Conservation (phyloP, 371 early-diverging fungal species). For the Choanephora cucurbitarum region DNA sequence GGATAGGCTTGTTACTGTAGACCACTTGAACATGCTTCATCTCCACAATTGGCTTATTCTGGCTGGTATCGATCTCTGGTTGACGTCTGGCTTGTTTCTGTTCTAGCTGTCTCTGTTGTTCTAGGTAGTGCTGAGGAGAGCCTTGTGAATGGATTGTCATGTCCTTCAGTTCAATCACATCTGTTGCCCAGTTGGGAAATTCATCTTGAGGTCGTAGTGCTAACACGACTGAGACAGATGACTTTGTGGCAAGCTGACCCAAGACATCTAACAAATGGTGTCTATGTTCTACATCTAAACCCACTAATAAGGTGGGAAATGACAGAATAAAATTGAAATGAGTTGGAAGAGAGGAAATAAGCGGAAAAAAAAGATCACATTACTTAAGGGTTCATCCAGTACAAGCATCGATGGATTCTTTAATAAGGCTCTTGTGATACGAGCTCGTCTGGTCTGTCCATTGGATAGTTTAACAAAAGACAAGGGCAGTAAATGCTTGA, state of each 20-base stretch:
- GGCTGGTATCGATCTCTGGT: slow-evolving; percentile 8
- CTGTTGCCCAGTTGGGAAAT: slow-evolving; percentile 59
- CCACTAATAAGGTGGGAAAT: slow-evolving; percentile 38
- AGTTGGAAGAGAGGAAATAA: no score
- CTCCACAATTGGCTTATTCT: slow-evolving; percentile 38
- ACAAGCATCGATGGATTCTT: slow-evolving; percentile 44
- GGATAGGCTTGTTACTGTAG: slow-evolving; percentile 45
- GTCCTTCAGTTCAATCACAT: slow-evolving; percentile 47
- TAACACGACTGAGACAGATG: slow-evolving; percentile 45
- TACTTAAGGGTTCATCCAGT: slow-evolving; percentile 65
- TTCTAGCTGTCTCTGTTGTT: background rate
- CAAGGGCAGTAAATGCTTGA: slow-evolving; percentile 35
- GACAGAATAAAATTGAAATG: background rate
- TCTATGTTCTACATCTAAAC: slow-evolving; percentile 58
- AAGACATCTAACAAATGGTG: slow-evolving; percentile 40
- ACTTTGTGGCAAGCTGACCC: slow-evolving; percentile 29
- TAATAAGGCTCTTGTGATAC: slow-evolving; percentile 52
- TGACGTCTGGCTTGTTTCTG: background rate
- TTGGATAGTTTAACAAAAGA: slow-evolving; percentile 61
- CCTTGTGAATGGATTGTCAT: slow-evolving; percentile 33
- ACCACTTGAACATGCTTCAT: slow-evolving; percentile 51
- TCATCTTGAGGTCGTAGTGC: slow-evolving; percentile 60
- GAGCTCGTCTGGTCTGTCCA: slow-evolving; percentile 61
- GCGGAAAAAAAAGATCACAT: no score
- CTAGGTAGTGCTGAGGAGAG: slow-evolving; percentile 28